Percentiles rank a stretch among this genome's conserved stretches.
Conservation (phyloP, 208 protist genomes). For the Naegleria gruberi region DNA sequence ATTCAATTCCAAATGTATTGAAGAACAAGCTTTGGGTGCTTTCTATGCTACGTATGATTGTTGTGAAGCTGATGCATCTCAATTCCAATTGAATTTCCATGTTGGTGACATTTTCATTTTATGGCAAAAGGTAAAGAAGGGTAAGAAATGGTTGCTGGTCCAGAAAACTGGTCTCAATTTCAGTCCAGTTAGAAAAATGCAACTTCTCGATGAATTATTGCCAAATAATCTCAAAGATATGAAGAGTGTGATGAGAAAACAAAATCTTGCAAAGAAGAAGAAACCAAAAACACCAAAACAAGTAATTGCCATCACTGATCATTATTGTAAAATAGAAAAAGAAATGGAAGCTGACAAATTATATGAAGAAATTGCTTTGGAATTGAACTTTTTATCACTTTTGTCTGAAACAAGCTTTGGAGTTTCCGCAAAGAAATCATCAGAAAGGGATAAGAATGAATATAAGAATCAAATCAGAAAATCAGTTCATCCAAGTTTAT, state of each 20-base stretch:
- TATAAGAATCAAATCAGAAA: background rate
- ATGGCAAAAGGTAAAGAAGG: background rate
- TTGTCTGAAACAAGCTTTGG: background rate
- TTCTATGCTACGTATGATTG: background rate
- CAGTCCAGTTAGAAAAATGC: background rate
- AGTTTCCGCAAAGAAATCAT: background rate
- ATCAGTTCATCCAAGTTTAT: background rate
- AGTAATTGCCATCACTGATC: background rate
- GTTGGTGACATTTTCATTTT: background rate
- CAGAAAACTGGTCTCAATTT: background rate
- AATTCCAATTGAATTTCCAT: background rate
- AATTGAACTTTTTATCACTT: background rate
- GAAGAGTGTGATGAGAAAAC: background rate
- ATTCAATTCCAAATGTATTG: background rate
- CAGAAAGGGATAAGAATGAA: background rate
- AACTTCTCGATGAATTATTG: background rate
- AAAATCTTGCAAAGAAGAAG: background rate
- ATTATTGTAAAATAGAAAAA: constrained; percentile 2
- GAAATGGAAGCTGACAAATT: background rate
- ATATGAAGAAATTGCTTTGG: background rate
- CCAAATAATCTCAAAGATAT: background rate
- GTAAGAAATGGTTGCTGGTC: background rate
- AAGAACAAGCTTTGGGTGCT: background rate
- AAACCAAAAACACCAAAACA: constrained; percentile 6
- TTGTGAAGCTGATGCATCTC: background rate